Base-by-base conservation (phyloP, 495 filamentous ascomycete genomes). In the Podospora australis region DNA sequence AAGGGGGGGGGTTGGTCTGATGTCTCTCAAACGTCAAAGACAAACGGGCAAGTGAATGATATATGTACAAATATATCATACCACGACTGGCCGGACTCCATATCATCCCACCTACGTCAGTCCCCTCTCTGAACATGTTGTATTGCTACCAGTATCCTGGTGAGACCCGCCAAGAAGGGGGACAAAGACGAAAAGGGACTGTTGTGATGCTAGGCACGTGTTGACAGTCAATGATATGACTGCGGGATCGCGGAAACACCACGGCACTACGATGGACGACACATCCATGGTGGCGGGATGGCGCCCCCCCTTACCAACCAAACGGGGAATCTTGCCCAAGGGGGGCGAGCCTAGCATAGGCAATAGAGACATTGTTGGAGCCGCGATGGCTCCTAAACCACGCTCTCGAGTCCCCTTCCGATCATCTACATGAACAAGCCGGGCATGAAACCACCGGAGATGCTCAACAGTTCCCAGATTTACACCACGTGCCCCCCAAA, bases 111-210 rank as follows among this genome's bases (percentile, higher is more conserved):
- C 20, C 21, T 43, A 43, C 40, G 40, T 43, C 40, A 43, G 40
- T 43, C 3, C n/a, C n/a, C 34, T 36, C 34, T 40, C 22, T 13
- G 23, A 16, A 26, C 21, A 43, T 43, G n/a, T 43, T 28, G 44
- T 39, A 16, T 35, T 48, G 32, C 50, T 43, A 41, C 16, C 20
- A 48, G 29, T 9, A 38, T 24, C 30, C 44, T 44, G 29, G 44
- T 53, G 50, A 48, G 50, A 53, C 50, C 43, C 43, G 44, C 49
- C 42, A 41, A 23, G 35, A 46, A 46, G 49, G 40, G 29, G 24
- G 28, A 35, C 22, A 38, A 29, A n/a, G n/a, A 42, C 19, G 16
- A 30, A n/a, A 4, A 30, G 17, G 35, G 34, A 17, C 20, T 26
- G 17, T 32, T 23, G 26, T 41, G 36, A 38, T 48, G 35, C 36